Evolutionary conservation across 768 basidiomycete species (phyloP).

Genomic region (Omphalotus guepiniiformis): DNA sequence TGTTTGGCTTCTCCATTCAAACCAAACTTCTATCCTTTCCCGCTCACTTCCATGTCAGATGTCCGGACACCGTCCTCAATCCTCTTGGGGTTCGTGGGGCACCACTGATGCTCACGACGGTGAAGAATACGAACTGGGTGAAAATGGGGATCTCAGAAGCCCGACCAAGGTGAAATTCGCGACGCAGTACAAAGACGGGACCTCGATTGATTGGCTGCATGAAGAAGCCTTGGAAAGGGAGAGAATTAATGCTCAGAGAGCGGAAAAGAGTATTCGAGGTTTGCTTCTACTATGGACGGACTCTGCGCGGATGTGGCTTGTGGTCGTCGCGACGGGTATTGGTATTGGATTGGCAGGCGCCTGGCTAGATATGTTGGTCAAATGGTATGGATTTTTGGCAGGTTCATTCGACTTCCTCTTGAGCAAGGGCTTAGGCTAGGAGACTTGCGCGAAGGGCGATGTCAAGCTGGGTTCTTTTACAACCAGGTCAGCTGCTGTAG

Average conservation of each 20-base stretch:
- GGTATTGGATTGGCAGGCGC: constrained; percentile 68
- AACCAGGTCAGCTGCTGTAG: constrained; percentile 70
- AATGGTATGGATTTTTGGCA: constrained; percentile 49
- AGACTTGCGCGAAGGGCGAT: constrained; percentile 66
- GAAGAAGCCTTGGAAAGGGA: constrained; percentile 63
- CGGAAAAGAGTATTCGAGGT: constrained; percentile 53
- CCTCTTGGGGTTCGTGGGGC: constrained; percentile 3
- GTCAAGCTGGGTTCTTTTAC: constrained; percentile 66
- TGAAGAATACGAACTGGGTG: constrained; percentile 4
- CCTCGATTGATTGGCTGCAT: constrained; percentile 65
- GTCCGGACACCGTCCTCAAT: constrained; percentile 4
- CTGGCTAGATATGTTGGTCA: constrained; percentile 69
- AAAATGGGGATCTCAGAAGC: constrained; percentile 3
- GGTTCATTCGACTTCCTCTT: neutral
- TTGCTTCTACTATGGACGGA: constrained; percentile 52
- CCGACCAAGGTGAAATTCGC: neutral
- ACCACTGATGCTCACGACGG: neutral
- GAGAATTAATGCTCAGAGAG: constrained; percentile 42
- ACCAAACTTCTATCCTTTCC: too few relatives aligned
- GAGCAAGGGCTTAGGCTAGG: constrained; percentile 44
- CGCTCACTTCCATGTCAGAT: too few relatives aligned
- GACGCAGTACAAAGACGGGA: constrained; percentile 50
- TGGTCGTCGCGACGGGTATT: constrained; percentile 61
- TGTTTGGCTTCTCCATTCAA: too few relatives aligned
- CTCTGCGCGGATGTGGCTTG: constrained; percentile 58